Base-by-base conservation (phyloP, 2,329 filamentous ascomycete genomes). In the Alternaria sp. region DNA sequence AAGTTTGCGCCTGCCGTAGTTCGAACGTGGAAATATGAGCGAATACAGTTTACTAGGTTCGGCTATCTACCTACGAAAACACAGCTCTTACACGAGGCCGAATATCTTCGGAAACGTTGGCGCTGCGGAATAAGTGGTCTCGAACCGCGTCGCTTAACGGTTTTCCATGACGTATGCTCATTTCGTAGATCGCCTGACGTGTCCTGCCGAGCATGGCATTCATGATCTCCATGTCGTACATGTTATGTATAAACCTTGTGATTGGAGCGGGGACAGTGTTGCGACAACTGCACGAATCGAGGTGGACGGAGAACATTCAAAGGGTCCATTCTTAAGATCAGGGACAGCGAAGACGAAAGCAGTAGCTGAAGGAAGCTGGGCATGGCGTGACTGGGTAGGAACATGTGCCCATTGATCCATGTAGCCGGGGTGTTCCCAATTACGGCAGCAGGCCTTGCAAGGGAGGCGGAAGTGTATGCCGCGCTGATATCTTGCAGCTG, bases 11-110 rank as follows among this genome's bases (percentile, higher is more conserved):
- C 28, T 60, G 40, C 53, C 38, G 52, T 57, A 57, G 58, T 52
- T 55, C 58, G 14, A 60, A 57, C 54, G 46, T 45, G 58, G 46
- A 57, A 52, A 46, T 57, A 14, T 11, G 28, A 56, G 52, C 38
- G 45, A 59, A 18, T 20, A n/a, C n/a, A 46, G 10, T 22, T 30
- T 44, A 28, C 57, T 55, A 28, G 25, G 25, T 41, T 40, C 43
- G 34, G n/a, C 43, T 30, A 45, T 43, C 41, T 11, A 18, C 28
- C 48, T 46, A 25, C 27, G 25, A 22, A 20, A 43, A 36, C 25
- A 55, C 36, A 28, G 30, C 28, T 48, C 50, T 54, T 32, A 9
- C 27, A 41, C 10, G 28, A 30, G 46, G 4, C 58, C 54, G 58
- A 57, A 46, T 25, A 57, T 34, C 32, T 36, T 60, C 58, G 58